phyloP scores from a whole-genome alignment of 1,284 basidiomycete species.

The Papiliotrema nemorosa region DNA sequence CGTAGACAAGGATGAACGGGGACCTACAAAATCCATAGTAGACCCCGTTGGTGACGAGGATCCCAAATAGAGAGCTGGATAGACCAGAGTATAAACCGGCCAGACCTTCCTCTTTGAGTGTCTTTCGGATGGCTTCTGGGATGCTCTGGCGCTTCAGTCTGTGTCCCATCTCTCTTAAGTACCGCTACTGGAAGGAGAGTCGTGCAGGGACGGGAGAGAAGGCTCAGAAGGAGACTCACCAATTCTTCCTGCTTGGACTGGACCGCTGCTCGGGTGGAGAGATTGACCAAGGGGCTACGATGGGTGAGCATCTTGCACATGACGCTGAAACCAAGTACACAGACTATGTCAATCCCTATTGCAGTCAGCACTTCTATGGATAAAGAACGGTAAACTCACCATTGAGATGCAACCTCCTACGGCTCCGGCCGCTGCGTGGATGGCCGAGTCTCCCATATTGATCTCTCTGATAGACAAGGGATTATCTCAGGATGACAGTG shows the following conservation, averaged over 20 bases:
- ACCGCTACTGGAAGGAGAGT: background rate
- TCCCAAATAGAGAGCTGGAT: slow-evolving; percentile 79
- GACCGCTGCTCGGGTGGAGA: slow-evolving; percentile 90
- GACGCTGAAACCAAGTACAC: slow-evolving; percentile 13
- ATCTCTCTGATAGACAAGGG: too few species aligned
- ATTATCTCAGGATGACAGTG: too few species aligned
- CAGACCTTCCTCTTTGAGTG: slow-evolving; percentile 79
- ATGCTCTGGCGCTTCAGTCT: slow-evolving; percentile 20
- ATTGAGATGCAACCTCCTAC: slow-evolving; percentile 87
- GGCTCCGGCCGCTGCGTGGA: slow-evolving; percentile 86
- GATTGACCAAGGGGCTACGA: slow-evolving; percentile 77
- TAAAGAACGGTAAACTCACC: slow-evolving; percentile 55
- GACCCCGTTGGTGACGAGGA: slow-evolving; percentile 86
- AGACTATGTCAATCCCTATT: slow-evolving; percentile 47
- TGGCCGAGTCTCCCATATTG: slow-evolving; percentile 64
- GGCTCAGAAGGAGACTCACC: slow-evolving; percentile 16
- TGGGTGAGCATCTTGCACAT: too few species aligned
- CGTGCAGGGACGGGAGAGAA: background rate
- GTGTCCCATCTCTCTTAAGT: background rate
- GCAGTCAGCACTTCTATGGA: slow-evolving; percentile 2
- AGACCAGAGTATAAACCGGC: slow-evolving; percentile 84
- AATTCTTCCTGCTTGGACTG: slow-evolving; percentile 63
- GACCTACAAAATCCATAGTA: slow-evolving; percentile 40
- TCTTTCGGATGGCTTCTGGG: slow-evolving; percentile 58
- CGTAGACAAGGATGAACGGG: background rate